Percentiles rank a stretch among this genome's conserved stretches.
These are phyloP conservation scores for Penicillium sp. DNA, from an alignment of 2,329 filamentous ascomycete species.

Conservation along the genomic window DNA sequence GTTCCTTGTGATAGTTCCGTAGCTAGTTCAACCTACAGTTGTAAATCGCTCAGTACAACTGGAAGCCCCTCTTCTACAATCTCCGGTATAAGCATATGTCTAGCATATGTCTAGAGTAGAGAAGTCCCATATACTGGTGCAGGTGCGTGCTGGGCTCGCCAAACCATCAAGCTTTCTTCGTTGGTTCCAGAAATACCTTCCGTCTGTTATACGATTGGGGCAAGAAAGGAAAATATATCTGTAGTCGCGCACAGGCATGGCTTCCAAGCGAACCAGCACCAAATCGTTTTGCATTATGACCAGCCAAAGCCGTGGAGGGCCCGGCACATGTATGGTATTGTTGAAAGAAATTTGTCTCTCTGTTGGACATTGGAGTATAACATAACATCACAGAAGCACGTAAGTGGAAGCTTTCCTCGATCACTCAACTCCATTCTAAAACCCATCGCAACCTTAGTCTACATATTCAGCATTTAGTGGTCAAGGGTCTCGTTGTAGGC, in stretches of 20 bases:
- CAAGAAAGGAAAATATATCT: no score
- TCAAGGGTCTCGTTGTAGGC: constrained; percentile 75
- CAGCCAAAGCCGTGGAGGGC: constrained; percentile 18
- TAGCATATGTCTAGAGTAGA: no score
- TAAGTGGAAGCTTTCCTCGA: not conserved
- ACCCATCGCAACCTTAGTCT: constrained; percentile 17
- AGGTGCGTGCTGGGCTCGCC: no score
- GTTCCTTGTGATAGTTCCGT: no score
- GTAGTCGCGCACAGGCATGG: no score
- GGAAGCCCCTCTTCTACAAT: no score
- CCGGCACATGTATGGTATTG: constrained; percentile 21
- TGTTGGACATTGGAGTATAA: constrained; percentile 11
- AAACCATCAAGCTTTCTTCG: no score
- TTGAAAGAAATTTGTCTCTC: constrained; percentile 26
- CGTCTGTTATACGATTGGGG: not conserved
- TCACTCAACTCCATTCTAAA: constrained; percentile 11
- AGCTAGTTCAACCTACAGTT: no score
- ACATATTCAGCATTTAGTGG: constrained; percentile 42
- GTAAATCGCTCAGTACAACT: no score
- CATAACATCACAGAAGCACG: constrained; percentile 17
- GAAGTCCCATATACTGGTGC: no score
- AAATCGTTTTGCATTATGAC: not conserved
- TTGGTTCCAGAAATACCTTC: no score
- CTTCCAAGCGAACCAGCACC: not conserved
- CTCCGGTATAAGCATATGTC: no score